Evolutionary conservation across 2,329 filamentous ascomycete species (phyloP), one percentile per base, ranked within the genome.

Genomic region (Colletotrichum phormii): DNA sequence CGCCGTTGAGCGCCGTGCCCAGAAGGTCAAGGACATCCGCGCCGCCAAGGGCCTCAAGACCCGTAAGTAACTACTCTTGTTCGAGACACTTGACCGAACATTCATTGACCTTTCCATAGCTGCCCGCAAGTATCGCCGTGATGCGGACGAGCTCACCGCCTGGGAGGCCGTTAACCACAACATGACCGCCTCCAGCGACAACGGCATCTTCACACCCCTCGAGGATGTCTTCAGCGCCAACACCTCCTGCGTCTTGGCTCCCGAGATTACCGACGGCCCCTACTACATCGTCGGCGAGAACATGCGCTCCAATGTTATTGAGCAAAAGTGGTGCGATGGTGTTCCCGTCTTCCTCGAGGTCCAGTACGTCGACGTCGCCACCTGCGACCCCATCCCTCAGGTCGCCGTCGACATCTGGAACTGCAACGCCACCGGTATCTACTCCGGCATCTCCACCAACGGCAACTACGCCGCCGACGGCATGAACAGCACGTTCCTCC

Each of bases 241-340:
- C 42, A 72, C 58, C 18, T 63, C 57, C 22, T 72, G 70, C 31
- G 59, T 72, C 0, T 53, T 72, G 18, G 58, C 64, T 9, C 70
- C 70, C 8, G 70, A 72, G 60, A 60, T 72, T n/a, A 72, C 70
- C 24, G 70, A 55, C 37, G 70, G 70, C 8, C 65, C 70, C 4
- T 69, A 84, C 46, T 82, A 83, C 74, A 80, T 87, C 29, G 77
- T 80, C n/a, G 86, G 85, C 59, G 85, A 87, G 77, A 80, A 83
- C 68, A 77, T 87, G 69, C 82, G 86, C 55, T 78, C 81, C 53
- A 82, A 88, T 73, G 80, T 88, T 72, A 83, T 82, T 68, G 85
- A 88, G 67, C 65, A 77, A 4, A 74, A 84, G 74, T 80, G 53
- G 54, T 77, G 75, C 55, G 79, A 81, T 11, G 86, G 86, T 60